Conservation (phyloP, 371 early-diverging fungal genomes). For the Capillidium rhysosporum region DNA sequence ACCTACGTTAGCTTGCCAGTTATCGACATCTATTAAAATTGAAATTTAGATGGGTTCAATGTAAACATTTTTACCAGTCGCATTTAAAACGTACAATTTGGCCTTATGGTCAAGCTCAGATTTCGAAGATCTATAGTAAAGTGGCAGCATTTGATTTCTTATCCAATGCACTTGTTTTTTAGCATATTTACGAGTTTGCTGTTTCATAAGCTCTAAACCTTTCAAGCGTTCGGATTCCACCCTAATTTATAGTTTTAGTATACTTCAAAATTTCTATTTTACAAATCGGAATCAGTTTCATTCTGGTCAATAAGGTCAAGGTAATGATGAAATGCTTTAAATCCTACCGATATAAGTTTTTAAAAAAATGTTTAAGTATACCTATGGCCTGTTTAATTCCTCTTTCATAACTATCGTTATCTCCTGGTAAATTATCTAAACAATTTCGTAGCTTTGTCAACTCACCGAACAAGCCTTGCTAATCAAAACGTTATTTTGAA, state of each 20-base stretch:
- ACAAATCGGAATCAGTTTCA: not conserved
- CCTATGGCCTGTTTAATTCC: conserved; percentile 73
- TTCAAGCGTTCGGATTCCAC: conserved; percentile 21
- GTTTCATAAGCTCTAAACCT: conserved; percentile 65
- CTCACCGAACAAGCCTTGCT: conserved; percentile 62
- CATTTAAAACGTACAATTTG: conserved; percentile 52
- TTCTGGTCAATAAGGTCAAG: conserved; percentile 13
- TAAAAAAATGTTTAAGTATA: conserved; percentile 11
- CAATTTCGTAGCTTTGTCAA: conserved; percentile 39
- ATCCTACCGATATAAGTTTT: conserved; percentile 22
- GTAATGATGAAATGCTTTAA: conserved; percentile 64
- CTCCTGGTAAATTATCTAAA: conserved; percentile 18
- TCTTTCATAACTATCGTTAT: conserved; percentile 39
- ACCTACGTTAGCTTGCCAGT: conserved; percentile 30
- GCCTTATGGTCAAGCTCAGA: conserved; percentile 12
- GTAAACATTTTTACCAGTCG: conserved; percentile 27
- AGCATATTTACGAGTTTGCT: conserved; percentile 69
- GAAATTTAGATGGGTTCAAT: not conserved
- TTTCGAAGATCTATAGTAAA: conserved; percentile 12
- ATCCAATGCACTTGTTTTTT: conserved; percentile 80
- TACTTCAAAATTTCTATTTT: not conserved
- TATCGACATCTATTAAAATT: conserved; percentile 18
- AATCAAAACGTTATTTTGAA: not conserved
- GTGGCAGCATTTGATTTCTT: conserved; percentile 36
- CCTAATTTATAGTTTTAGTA: conserved; percentile 10